Conservation (phyloP, 2,329 filamentous ascomycete species). For the Celoporthe dispersa region DNA sequence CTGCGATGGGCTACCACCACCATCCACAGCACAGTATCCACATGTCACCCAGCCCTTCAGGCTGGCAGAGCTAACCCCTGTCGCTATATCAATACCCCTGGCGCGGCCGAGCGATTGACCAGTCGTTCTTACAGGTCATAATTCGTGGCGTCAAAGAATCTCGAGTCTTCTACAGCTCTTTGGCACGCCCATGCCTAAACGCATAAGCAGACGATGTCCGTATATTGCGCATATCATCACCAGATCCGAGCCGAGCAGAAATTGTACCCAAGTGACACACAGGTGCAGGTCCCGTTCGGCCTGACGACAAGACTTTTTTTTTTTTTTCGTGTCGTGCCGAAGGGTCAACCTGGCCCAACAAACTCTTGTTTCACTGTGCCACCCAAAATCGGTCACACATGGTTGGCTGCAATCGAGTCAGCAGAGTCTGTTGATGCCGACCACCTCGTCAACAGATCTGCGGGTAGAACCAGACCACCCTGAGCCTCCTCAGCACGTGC, state of each 20-base stretch:
- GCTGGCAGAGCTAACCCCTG: slow-evolving; percentile 2
- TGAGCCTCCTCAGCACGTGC: not conserved
- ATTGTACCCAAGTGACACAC: not conserved
- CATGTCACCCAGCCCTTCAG: slow-evolving; percentile 1
- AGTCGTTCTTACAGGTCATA: not conserved
- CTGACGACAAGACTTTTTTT: not conserved
- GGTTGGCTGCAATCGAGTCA: slow-evolving; percentile 22
- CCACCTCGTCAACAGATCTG: slow-evolving; percentile 9
- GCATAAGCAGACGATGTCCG: not conserved
- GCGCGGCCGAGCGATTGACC: not conserved
- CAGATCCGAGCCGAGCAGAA: not conserved
- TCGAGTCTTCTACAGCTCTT: not conserved
- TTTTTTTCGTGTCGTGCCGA: not conserved
- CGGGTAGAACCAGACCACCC: not conserved
- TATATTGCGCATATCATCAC: not conserved
- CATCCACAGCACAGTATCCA: slow-evolving; percentile 9
- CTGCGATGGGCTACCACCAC: not conserved
- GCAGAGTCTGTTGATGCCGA: slow-evolving; percentile 19
- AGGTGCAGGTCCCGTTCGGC: not conserved
- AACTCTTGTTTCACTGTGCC: slow-evolving; percentile 14
- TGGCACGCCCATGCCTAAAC: not conserved
- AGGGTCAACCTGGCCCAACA: slow-evolving; percentile 15
- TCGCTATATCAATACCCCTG: slow-evolving; percentile 18
- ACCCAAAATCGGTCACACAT: slow-evolving; percentile 1
- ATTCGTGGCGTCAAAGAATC: not conserved